A percentile compares a stretch with the other conserved stretches of the same genome.
Conservation (phyloP, 148 eudicot genomes). For the Arctostaphylos glauca region DNA sequence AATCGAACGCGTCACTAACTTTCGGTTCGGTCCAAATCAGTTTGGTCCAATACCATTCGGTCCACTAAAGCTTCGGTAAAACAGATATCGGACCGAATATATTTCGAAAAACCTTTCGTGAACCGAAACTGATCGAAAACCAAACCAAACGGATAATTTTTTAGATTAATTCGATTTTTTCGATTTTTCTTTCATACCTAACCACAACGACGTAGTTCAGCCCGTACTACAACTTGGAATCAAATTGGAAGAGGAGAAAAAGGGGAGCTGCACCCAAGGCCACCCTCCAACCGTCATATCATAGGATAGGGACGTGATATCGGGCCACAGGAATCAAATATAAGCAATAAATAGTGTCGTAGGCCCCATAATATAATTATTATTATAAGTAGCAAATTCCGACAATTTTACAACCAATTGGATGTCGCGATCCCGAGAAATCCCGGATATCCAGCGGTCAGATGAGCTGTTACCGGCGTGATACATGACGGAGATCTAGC, state of each 20-base stretch:
- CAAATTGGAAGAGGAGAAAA: neutral
- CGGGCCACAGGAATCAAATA: neutral
- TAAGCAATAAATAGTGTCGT: neutral
- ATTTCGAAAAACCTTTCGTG: too few relatives aligned
- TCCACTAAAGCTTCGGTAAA: too few relatives aligned
- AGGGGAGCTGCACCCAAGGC: neutral
- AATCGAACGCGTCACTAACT: too few relatives aligned
- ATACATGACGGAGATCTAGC: neutral
- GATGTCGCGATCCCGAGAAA: neutral
- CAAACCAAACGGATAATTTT: too few relatives aligned
- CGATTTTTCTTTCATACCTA: too few relatives aligned
- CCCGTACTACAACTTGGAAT: too few relatives aligned
- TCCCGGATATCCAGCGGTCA: neutral
- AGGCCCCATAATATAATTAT: neutral
- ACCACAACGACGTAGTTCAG: too few relatives aligned
- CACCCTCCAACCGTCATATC: neutral
- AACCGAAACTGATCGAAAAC: too few relatives aligned
- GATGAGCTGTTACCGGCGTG: neutral
- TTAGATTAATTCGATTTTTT: too few relatives aligned
- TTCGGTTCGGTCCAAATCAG: too few relatives aligned
- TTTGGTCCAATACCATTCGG: too few relatives aligned
- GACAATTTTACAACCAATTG: neutral
- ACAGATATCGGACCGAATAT: too few relatives aligned
- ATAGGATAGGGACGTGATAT: conserved; percentile 3
- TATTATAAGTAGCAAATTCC: neutral